Evolutionary conservation across 2,329 filamentous ascomycete species (phyloP).

Genomic region (Metarhizium album): DNA sequence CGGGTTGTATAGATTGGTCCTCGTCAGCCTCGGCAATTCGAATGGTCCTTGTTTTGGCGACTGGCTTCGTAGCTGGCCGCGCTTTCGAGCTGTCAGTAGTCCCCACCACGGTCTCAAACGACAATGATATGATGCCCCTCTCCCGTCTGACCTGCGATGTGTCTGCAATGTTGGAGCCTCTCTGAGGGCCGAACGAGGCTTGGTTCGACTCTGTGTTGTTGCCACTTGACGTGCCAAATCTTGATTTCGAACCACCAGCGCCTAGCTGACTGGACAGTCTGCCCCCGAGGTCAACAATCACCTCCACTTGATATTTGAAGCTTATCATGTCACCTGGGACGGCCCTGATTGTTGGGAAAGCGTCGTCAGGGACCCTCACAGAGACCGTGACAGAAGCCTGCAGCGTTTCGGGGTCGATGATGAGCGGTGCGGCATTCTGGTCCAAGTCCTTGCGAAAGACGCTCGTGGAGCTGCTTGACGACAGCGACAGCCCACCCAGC

Average conservation of each 20-base stretch:
- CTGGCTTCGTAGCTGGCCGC: slow-evolving; percentile 14
- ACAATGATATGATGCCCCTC: slow-evolving; percentile 80
- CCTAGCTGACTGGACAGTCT: slow-evolving; percentile 67
- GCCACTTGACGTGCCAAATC: slow-evolving; percentile 24
- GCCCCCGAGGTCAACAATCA: slow-evolving; percentile 84
- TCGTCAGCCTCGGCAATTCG: slow-evolving; percentile 21
- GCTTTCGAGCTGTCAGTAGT: slow-evolving; percentile 60
- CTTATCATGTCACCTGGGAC: slow-evolving; percentile 91
- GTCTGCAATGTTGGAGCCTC: slow-evolving; percentile 61
- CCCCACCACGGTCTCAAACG: slow-evolving; percentile 80
- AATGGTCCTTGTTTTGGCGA: slow-evolving; percentile 22
- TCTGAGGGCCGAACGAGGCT: slow-evolving; percentile 20
- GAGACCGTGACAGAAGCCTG: slow-evolving; percentile 72
- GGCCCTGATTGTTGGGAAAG: slow-evolving; percentile 81
- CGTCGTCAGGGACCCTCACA: slow-evolving; percentile 78
- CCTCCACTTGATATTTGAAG: slow-evolving; percentile 89
- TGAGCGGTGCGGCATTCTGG: slow-evolving; percentile 78
- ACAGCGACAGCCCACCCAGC: slow-evolving; percentile 74
- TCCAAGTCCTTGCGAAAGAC: slow-evolving; percentile 93
- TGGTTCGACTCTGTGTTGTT: slow-evolving; percentile 16
- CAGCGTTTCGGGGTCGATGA: slow-evolving; percentile 72
- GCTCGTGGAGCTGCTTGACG: slow-evolving; percentile 76
- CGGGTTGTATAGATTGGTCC: slow-evolving; percentile 17
- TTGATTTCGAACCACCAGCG: slow-evolving; percentile 43
- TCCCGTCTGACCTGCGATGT: slow-evolving; percentile 78